Evolutionary conservation across 306 rosid species (phyloP).

Genomic region (Prinsepia uniflora): DNA sequence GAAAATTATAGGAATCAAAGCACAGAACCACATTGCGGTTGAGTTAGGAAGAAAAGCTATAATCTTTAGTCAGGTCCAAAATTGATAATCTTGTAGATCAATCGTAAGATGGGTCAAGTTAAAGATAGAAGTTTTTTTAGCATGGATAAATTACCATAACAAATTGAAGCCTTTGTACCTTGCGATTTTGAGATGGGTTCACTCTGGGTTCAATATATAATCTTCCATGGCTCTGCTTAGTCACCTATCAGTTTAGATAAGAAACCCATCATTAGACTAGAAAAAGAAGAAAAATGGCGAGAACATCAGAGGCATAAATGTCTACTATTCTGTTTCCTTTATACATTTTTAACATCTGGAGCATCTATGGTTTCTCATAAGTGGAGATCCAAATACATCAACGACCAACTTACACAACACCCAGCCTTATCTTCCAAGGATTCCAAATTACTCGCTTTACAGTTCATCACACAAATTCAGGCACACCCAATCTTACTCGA

Average conservation of each 20-base stretch:
- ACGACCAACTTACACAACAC: too few species aligned
- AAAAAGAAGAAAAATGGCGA: neutral
- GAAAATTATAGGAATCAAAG: slow-evolving; percentile 17
- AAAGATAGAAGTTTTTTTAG: slow-evolving; percentile 5
- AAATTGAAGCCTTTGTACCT: slow-evolving; percentile 25
- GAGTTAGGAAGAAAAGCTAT: slow-evolving; percentile 37
- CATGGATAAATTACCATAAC: slow-evolving; percentile 12
- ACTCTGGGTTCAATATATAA: slow-evolving; percentile 33
- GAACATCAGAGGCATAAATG: neutral
- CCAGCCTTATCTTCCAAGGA: too few species aligned
- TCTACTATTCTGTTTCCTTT: neutral
- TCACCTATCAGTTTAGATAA: slow-evolving; percentile 34
- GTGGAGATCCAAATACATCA: too few species aligned
- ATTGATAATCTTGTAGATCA: slow-evolving; percentile 5
- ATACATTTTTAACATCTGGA: too few species aligned
- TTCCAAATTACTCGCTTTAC: too few species aligned
- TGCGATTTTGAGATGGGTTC: slow-evolving; percentile 11
- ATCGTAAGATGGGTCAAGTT: neutral
- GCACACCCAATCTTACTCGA: too few species aligned
- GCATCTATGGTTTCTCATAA: too few species aligned
- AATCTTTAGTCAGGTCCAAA: slow-evolving; percentile 31
- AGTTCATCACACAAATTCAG: too few species aligned
- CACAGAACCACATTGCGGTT: slow-evolving; percentile 20
- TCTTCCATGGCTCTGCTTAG: slow-evolving; percentile 20
- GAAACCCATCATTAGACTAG: slow-evolving; percentile 11